Percentiles rank a stretch among this genome's conserved stretches.
These are phyloP conservation scores for Mycena citricolor DNA, from an alignment of 1,284 basidiomycete species.

Conservation along the genomic window DNA sequence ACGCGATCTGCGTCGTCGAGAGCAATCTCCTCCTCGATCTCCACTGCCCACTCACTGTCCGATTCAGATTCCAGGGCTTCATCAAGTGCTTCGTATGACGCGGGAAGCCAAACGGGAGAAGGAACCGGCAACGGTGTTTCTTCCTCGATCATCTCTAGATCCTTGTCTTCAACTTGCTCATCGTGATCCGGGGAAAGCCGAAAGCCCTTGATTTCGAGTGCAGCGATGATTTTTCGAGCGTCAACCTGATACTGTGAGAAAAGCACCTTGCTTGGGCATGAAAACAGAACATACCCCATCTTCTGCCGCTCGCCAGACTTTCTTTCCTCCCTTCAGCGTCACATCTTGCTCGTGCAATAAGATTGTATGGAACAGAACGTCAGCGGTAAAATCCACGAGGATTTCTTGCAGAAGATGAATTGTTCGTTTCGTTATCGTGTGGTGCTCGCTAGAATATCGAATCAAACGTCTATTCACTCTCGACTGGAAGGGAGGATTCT, in stretches of 20 bases:
- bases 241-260: too few species aligned
- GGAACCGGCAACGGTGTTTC: too few species aligned
- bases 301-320: slow-evolving; percentile 51
- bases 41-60: slow-evolving; percentile 27
- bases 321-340: slow-evolving; percentile 52
- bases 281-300: slow-evolving; percentile 26
- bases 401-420: slow-evolving; percentile 42
- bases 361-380: slow-evolving; percentile 50
- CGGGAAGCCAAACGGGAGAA: too few species aligned
- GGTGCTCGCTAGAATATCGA: too few species aligned
- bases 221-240: too few species aligned
- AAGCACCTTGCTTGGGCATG: not conserved
- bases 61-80: not conserved
- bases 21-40: slow-evolving; percentile 48
- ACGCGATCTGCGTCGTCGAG: slow-evolving; percentile 43
- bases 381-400: slow-evolving; percentile 49
- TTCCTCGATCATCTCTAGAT: too few species aligned
- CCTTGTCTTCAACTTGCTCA: too few species aligned
- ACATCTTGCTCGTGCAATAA: slow-evolving; percentile 56
- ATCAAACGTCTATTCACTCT: too few species aligned
- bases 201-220: too few species aligned
- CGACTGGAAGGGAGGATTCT: too few species aligned
- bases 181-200: not conserved
- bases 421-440: slow-evolving; percentile 29
- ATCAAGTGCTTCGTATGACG: slow-evolving; percentile 3